Conservation (phyloP, 371 early-diverging fungal genomes). For the Syncephalastrum racemosum region DNA sequence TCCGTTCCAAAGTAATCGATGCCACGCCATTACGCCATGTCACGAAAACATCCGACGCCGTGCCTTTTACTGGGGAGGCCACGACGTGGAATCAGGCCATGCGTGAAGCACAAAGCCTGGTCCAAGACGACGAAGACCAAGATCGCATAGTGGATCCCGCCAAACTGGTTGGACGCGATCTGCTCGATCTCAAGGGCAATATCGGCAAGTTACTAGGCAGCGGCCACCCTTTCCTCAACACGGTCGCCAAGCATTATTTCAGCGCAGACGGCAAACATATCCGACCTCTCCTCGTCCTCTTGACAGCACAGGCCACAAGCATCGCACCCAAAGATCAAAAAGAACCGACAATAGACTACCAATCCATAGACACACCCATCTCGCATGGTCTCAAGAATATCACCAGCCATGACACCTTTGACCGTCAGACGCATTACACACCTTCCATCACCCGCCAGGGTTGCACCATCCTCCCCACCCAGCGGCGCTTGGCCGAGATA, state of each 20-base stretch:
- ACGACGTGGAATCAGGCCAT: constrained; percentile 57
- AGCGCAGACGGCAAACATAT: constrained; percentile 88
- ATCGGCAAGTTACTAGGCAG: constrained; percentile 82
- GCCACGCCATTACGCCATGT: constrained; percentile 12
- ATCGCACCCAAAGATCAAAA: constrained; percentile 50
- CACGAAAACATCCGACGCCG: constrained; percentile 17
- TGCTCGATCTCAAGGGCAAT: constrained; percentile 83
- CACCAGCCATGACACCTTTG: constrained; percentile 23
- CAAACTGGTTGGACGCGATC: constrained; percentile 72
- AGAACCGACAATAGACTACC: constrained; percentile 37
- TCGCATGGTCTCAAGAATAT: constrained; percentile 50
- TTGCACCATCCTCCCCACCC: constrained; percentile 78
- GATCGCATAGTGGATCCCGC: constrained; percentile 56
- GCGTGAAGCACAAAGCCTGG: constrained; percentile 50
- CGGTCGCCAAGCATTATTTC: constrained; percentile 90
- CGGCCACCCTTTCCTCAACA: constrained; percentile 85
- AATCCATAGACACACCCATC: constrained; percentile 54
- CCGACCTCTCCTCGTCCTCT: constrained; percentile 87
- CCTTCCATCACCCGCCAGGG: constrained; percentile 53
- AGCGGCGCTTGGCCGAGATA: constrained; percentile 92
- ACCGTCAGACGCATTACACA: constrained; percentile 42
- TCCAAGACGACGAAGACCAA: constrained; percentile 34
- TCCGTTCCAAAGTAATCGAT: constrained; percentile 23
- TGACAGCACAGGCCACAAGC: constrained; percentile 87
- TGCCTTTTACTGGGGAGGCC: constrained; percentile 37